Evolutionary conservation across 768 basidiomycete genomes (phyloP), one percentile per base, ranked within the genome.

Genomic region (Russula emetica): DNA sequence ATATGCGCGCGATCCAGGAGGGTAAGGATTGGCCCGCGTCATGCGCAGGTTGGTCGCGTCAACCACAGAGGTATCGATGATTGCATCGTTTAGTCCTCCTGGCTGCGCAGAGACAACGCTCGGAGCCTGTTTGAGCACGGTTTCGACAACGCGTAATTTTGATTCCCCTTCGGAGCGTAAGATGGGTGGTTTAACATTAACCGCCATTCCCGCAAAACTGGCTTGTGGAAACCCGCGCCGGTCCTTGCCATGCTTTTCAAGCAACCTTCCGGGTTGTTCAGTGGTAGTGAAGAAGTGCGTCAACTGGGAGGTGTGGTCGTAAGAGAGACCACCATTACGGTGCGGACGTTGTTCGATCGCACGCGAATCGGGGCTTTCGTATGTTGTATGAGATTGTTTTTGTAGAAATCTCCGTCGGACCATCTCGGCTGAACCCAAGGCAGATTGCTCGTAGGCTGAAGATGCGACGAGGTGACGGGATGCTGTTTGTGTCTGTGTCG

Each of bases 281-380:
- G 76, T 78, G 9, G 78, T 78, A 71, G 76, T 78, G 71, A 85
- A 75, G 57, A 76, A 74, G 0, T 80, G 78, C 58, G 90, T 86
- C 54, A 92, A 74, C 7, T 65, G 58, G 7, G 86, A 78, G 40
- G 81, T 78, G 45, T 77, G 75, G 3, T 82, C 73, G 72, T 92
- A 93, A 51, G 77, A 75, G 47, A 92, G 78, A 3, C 82, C 91
- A 44, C 79, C 89, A 42, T 74, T 78, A 30, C 75, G 78, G 67
- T 92, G 91, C 0, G 88, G 88, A 60, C 82, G 78, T 49, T 82
- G 85, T 64, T 85, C 83, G 66, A 92, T 85, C 45, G 69, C 67
- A 58, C 66, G 74, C 26, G 77, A 74, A 14, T 66, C 59, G 6
- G 71, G 65, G 1, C 64, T n/a, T 28, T 69, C 69, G 62, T 72